Conservation (phyloP, 257 asterid genomes). For the Lycium barbarum region DNA sequence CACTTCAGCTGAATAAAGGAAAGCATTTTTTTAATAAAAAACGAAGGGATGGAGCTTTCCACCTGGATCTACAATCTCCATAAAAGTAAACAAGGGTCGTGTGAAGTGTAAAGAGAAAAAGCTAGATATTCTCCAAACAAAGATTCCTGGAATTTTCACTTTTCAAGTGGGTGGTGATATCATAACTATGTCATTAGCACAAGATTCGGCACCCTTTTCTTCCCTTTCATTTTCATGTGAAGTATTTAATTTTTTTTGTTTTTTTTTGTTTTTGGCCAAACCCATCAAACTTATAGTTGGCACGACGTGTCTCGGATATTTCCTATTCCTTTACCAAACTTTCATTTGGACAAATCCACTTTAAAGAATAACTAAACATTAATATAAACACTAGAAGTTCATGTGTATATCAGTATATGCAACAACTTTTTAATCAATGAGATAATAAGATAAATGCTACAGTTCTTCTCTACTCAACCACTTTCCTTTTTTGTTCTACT, state of each 20-base stretch:
- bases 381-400: not conserved
- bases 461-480: not conserved
- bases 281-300: not conserved
- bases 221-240: not conserved
- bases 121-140: not conserved
- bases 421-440: conserved; percentile 11
- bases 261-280: not conserved
- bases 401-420: not conserved
- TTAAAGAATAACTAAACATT: not conserved
- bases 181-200: conserved; percentile 12
- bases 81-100: conserved; percentile 10
- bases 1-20: not conserved
- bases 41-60: not conserved
- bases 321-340: conserved; percentile 13
- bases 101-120: not conserved
- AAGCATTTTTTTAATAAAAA: not conserved
- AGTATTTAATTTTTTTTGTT: not conserved
- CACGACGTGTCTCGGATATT: conserved; percentile 3
- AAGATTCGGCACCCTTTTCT: conserved; percentile 6
- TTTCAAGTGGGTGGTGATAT: conserved; percentile 27
- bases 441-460: not conserved
- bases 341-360: conserved; percentile 8
- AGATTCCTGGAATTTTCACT: conserved; percentile 10
- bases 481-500: not conserved
- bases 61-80: conserved; percentile 14